These are phyloP conservation scores for Gracilaria caudata DNA, from an alignment of 23 red algal genomes.

Conservation along the genomic window DNA sequence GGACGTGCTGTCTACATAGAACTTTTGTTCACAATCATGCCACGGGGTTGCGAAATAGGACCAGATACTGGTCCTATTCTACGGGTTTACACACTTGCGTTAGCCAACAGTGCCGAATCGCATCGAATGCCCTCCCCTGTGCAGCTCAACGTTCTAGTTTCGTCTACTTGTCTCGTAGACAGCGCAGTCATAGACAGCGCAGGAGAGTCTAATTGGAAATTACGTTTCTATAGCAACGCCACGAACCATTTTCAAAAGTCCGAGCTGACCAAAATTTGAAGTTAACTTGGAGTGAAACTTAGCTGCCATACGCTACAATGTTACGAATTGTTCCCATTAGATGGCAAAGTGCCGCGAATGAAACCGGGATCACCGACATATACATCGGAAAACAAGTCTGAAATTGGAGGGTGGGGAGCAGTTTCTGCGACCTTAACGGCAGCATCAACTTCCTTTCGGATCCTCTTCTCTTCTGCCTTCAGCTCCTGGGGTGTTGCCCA, in stretches of 20 bases:
- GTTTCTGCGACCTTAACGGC: constrained; percentile 79
- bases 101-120: too few species aligned
- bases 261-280: background rate
- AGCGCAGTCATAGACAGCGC: background rate
- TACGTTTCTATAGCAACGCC: background rate
- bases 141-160: too few species aligned
- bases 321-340: constrained; percentile 61
- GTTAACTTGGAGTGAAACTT: constrained; percentile 3
- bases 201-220: background rate
- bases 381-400: constrained; percentile 77
- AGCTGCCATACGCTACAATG: background rate
- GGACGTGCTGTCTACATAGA: background rate
- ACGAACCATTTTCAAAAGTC: background rate
- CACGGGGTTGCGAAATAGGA: background rate
- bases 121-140: too few species aligned
- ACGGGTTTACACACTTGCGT: too few species aligned
- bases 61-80: too few species aligned
- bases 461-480: constrained; percentile 81
- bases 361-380: constrained; percentile 56
- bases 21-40: background rate
- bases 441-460: constrained; percentile 89
- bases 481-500: constrained; percentile 87
- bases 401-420: constrained; percentile 52
- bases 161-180: too few species aligned
- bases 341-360: constrained; percentile 41